Base-by-base conservation (phyloP, 805 yeast genomes). In the Candida morakotiae region DNA sequence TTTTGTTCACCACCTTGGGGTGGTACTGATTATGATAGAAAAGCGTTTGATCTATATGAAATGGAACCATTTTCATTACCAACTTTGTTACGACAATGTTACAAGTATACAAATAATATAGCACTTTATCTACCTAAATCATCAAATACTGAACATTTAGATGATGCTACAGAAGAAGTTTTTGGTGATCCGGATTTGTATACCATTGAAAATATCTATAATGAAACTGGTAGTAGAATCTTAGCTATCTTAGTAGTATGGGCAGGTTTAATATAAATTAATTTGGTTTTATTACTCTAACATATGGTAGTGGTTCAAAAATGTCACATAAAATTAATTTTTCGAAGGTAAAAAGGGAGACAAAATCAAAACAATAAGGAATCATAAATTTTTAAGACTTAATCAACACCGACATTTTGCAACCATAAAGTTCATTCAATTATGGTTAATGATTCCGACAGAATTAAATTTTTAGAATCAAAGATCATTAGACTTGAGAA, bases 1-100 rank as follows among this genome's bases (percentile, higher is more conserved):
- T 85, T 83, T 59, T 71, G 78, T n/a, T 82, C 91, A 1, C 94
- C 94, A 1, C 94, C 94, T 0, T 86, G 94, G 95, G 94, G 93
- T 23, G 95, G 95, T 0, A 83, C 87, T 0, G 53, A 58, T 2
- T 86, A 85, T 55, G 58, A 62, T 34, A 48, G 56, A 17, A 43
- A 46, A 2, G 39, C 38, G 2, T 81, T 72, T 55, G 79, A 81
- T 45, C 54, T 81, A 16, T 58, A 60, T 26, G 41, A 54, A 8
- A 54, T 62, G 45, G 46, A 56, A 31, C 88, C 88, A 0, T 55
- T 79, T 29, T 60, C 67, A 2, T 43, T 83, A 8, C 62, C 67
- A 15, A 55, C 59, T 21, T 52, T 82, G 6, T 54, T 81, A 19
- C 32, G 34, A n/a, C 69, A 69, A 15, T 56, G 78, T 41, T 47